These are phyloP conservation scores for Fusarium metavorans DNA, from an alignment of 2,329 filamentous ascomycete genomes.

Conservation along the genomic window DNA sequence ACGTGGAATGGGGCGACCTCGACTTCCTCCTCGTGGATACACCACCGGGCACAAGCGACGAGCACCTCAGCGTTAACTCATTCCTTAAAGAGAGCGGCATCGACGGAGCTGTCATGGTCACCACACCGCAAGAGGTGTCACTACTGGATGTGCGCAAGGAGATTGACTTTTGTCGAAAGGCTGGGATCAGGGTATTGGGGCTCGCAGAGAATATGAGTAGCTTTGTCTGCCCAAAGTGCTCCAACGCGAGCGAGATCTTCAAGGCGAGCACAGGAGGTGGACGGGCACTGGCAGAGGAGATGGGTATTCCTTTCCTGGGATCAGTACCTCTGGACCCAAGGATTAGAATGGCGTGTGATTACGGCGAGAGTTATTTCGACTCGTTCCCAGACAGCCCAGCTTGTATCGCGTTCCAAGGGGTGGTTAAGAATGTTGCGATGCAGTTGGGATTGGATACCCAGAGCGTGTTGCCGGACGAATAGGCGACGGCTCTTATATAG, in stretches of 20 bases:
- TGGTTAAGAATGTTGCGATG: constrained; percentile 79
- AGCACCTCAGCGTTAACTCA: constrained; percentile 93
- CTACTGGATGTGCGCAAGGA: constrained; percentile 96
- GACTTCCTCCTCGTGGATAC: constrained; percentile 96
- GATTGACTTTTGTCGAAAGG: constrained; percentile 97
- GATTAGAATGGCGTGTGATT: constrained; percentile 97
- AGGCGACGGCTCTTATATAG: constrained; percentile 28
- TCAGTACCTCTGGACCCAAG: constrained; percentile 91
- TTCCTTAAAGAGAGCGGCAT: constrained; percentile 92
- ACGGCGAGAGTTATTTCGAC: constrained; percentile 97
- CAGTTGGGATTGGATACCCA: constrained; percentile 74
- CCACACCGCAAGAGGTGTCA: constrained; percentile 94
- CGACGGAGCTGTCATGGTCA: constrained; percentile 92
- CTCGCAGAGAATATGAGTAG: constrained; percentile 98
- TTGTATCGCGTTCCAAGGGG: constrained; percentile 81
- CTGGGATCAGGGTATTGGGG: constrained; percentile 87
- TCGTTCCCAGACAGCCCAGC: constrained; percentile 93
- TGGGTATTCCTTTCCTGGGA: constrained; percentile 88
- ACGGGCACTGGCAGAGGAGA: constrained; percentile 82
- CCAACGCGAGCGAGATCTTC: constrained; percentile 86
- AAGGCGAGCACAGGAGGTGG: constrained; percentile 91
- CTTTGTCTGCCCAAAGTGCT: constrained; percentile 95
- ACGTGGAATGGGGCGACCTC: constrained; percentile 96
- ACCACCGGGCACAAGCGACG: constrained; percentile 93
- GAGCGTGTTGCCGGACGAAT: constrained; percentile 58